Evolutionary conservation across 2,329 filamentous ascomycete species (phyloP).

Genomic region (Cercospora sojina): DNA sequence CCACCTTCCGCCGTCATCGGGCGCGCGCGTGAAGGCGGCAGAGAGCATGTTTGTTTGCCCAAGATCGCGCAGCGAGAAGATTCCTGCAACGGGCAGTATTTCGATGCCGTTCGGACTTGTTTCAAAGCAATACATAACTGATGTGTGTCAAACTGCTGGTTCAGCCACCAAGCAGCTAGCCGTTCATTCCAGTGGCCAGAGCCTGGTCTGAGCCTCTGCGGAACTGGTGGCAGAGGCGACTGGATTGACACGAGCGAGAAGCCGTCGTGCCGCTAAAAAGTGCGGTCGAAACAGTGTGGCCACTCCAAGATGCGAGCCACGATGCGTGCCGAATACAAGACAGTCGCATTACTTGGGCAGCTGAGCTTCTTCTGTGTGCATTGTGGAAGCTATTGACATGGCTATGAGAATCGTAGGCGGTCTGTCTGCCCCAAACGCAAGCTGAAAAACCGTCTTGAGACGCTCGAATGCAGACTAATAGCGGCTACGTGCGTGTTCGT

Average conservation of each 20-base stretch:
- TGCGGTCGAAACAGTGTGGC: neutral
- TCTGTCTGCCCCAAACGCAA: neutral
- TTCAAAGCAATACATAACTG: neutral
- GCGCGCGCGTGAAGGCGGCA: neutral
- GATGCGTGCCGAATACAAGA: neutral
- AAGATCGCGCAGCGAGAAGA: neutral
- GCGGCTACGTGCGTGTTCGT: neutral
- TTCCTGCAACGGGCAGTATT: neutral
- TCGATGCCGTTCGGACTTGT: too few relatives aligned
- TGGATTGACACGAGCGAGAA: neutral
- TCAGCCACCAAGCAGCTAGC: neutral
- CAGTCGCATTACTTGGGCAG: neutral
- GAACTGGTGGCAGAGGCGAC: neutral
- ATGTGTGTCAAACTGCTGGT: neutral
- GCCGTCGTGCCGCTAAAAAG: neutral
- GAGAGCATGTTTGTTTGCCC: neutral
- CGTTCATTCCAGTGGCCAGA: neutral
- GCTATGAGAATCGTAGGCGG: neutral
- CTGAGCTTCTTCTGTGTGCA: neutral
- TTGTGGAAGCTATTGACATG: neutral
- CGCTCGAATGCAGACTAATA: neutral
- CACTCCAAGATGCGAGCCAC: neutral
- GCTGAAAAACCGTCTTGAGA: neutral
- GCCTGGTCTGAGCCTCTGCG: neutral
- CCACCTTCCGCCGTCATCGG: neutral